Base-by-base conservation (phyloP, 2,329 filamentous ascomycete genomes). In the Fusarium scirpi region DNA sequence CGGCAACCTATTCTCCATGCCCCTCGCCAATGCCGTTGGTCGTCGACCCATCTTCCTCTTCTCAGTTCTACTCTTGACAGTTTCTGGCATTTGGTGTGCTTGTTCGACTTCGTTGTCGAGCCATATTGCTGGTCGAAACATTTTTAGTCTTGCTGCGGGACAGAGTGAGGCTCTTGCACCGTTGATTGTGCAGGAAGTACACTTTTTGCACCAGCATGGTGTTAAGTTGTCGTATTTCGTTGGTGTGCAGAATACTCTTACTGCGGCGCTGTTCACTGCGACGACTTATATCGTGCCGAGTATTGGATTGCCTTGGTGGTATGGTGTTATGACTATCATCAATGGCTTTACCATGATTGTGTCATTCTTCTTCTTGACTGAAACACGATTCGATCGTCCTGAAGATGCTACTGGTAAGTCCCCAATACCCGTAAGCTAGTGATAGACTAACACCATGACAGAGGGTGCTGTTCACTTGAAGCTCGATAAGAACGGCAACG, bases 371-470 rank as follows among this genome's bases (percentile, higher is more conserved):
- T 58, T 63, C 18, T 15, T 64, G n/a, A 22, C 38, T 0, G 61
- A 64, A 24, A 64, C 61, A 1, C 61, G 58, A 1, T 64, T 63
- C 0, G 43, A 63, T 12, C 58, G 61, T 16, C 61, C 61, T 1
- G 58, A 64, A 1, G 61, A 64, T 12, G 61, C 61, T 3, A 57
- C 48, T 4, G 58, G 61, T 48, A 44, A n/a, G 48, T 24, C 1
- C 4, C 8, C 3, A 0, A 5, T 11, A 0, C 5, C 13, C 29
- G 0, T 30, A 2, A 5, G 0, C 2, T 0, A 2, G 0, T 5
- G 0, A 1, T 0, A 16, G 8, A 7, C 58, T 63, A 12, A 63
- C 10, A 1, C 0, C 1, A 1, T 6, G 2, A 2, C 4, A 63
- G 58, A 63, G 20, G 61, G 61, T 0, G 48, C 58, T 1, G 61